Evolutionary conservation across 164 flowering plant species (phyloP), one percentile per base, ranked within the genome.

Genomic region (Dillenia suffruticosa): DNA sequence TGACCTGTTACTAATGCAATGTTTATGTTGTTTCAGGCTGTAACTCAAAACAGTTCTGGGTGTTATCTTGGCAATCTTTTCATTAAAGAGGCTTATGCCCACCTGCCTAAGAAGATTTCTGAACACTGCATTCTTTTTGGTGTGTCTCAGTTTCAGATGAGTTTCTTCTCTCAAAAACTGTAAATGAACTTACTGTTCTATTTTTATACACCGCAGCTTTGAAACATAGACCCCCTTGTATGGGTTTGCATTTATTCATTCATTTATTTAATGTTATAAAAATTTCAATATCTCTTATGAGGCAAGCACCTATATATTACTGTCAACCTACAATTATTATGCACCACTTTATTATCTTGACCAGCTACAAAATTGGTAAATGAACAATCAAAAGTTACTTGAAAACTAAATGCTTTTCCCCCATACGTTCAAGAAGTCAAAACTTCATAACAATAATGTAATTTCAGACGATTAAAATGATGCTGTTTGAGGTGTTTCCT

Each of bases 161-260:
- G 90, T 85, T 77, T 74, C 85, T 83, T 70, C 88, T 66, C 85
- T 76, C 81, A 19, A 67, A 79, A 76, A 68, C 77, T 76, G 79
- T 79, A 80, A 74, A 75, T 74, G 24, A 47, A 63, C 59, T 68
- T 59, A 53, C 66, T 71, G 16, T 71, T 70, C 64, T 60, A 40
- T 54, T 44, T 67, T 51, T 58, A 66, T 59, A 61, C 49, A 44
- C 64, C 60, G 69, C 50, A 59, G 22, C 68, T 53, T 72, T 66
- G 62, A 73, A 72, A 63, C 56, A 51, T 56, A 59, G 65, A 60
- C 43, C 65, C 43, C 59, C 51, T 57, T 77, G 81, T 77, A 77
- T 64, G 61, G 63, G 56, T 44, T 55, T 45, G 51, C n/a, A 62
- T 22, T 60, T 56, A 51, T 14, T 59, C 17, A 47, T 7, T 58